phyloP scores from a whole-genome alignment of 495 filamentous ascomycete genomes.

The Trichoderma erinaceum region DNA sequence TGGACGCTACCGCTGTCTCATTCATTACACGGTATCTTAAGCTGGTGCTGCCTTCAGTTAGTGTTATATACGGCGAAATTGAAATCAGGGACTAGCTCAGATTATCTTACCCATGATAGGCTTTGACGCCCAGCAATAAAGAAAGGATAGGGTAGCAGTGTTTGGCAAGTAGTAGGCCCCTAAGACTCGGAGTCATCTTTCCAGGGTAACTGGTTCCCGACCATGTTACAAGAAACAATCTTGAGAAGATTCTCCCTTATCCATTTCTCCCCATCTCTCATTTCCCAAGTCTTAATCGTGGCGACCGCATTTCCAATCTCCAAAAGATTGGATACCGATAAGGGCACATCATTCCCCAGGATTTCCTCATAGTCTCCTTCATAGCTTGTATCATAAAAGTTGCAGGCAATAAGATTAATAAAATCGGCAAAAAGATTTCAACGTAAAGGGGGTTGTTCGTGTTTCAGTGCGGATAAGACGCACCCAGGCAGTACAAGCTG shows the following conservation, averaged over 20 bases:
- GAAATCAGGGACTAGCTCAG: neutral
- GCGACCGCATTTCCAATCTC: conserved; percentile 14
- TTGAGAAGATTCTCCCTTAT: neutral
- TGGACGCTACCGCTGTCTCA: no score
- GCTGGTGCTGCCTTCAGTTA: neutral
- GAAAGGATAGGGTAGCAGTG: neutral
- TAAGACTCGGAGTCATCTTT: neutral
- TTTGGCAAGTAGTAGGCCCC: neutral
- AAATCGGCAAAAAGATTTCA: neutral
- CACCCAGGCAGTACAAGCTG: conserved; percentile 7
- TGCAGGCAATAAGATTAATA: conserved; percentile 7
- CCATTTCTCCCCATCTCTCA: conserved; percentile 17
- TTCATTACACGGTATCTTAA: neutral
- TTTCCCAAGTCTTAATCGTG: conserved; percentile 16
- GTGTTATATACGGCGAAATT: neutral
- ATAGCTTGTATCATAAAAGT: conserved; percentile 5
- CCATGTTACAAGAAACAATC: neutral
- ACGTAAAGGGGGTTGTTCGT: conserved; percentile 12
- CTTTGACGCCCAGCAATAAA: neutral
- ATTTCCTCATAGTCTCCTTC: conserved; percentile 15
- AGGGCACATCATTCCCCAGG: conserved; percentile 15
- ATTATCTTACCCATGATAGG: neutral
- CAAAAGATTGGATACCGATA: conserved; percentile 9
- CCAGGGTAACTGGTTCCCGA: neutral
- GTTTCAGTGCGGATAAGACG: conserved; percentile 9